Percentiles rank a stretch among this genome's conserved stretches.
Conservation (phyloP, 495 filamentous ascomycete species). For the Clavariopsis aquatica region DNA sequence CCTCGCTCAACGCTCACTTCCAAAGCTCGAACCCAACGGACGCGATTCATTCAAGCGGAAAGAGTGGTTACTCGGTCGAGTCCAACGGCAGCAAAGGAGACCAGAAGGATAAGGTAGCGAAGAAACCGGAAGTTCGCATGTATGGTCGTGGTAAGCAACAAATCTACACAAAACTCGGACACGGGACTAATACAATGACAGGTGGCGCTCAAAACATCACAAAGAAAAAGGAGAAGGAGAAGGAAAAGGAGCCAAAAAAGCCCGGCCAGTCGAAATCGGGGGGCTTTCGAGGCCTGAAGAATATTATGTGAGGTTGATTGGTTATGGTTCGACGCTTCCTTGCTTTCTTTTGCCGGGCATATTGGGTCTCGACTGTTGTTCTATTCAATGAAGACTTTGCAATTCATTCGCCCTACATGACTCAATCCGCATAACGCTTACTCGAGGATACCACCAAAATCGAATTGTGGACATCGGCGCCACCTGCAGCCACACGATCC, state of each 20-base stretch:
- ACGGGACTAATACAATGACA: conserved; percentile 28
- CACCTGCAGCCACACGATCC: background rate
- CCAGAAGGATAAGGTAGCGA: conserved; percentile 41
- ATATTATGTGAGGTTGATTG: conserved; percentile 26
- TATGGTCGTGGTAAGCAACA: conserved; percentile 46
- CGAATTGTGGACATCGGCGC: background rate
- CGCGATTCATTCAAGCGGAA: conserved; percentile 24
- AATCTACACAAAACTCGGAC: background rate
- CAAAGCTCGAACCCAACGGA: conserved; percentile 23
- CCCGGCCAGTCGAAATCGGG: conserved; percentile 22
- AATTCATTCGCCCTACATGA: background rate
- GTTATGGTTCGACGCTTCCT: background rate
- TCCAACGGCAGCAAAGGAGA: conserved; percentile 32
- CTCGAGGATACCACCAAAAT: background rate
- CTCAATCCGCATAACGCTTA: background rate
- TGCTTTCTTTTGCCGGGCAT: background rate
- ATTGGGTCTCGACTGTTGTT: background rate
- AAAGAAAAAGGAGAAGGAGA: conserved; percentile 41
- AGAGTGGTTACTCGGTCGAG: conserved; percentile 38
- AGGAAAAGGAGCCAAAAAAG: conserved; percentile 41
- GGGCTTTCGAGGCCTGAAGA: conserved; percentile 37
- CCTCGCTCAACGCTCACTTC: conserved; percentile 31
- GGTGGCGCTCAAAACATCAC: conserved; percentile 46
- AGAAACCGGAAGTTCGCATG: conserved; percentile 42
- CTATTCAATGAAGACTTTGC: background rate